These are phyloP conservation scores for Cryptosporidium parvum DNA, from an alignment of 169 alveolate genomes.

Conservation along the genomic window DNA sequence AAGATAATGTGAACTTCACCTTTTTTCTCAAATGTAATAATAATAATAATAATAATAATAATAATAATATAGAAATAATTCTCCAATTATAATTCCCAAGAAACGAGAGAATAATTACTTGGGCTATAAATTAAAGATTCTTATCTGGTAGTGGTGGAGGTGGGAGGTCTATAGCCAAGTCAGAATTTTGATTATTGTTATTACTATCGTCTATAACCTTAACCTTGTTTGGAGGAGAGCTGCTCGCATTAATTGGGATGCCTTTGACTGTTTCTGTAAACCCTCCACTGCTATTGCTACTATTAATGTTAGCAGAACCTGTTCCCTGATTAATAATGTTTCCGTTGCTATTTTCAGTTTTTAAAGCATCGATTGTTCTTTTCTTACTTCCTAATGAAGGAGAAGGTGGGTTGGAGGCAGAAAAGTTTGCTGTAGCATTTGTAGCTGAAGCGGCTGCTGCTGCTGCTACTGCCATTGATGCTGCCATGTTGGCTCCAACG, in stretches of 20 bases:
- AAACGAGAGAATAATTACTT: not conserved
- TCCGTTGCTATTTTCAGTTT: constrained; percentile 18
- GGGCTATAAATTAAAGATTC: not conserved
- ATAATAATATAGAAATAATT: no score
- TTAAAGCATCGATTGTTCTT: constrained; percentile 23
- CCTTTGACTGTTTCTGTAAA: not conserved
- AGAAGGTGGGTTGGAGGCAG: not conserved
- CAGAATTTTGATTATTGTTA: not conserved
- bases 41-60: no score
- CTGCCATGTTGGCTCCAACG: constrained; percentile 13
- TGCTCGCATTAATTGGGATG: not conserved
- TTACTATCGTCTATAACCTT: constrained; percentile 5
- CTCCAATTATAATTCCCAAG: not conserved
- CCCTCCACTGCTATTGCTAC: not conserved
- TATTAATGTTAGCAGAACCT: constrained; percentile 1
- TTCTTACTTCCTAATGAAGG: not conserved
- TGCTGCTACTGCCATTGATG: not conserved
- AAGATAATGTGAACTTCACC: no score
- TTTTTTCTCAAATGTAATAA: no score
- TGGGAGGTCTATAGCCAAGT: not conserved
- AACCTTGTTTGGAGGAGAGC: constrained; percentile 53
- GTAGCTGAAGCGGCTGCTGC: constrained; percentile 38
- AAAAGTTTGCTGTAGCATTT: not conserved
- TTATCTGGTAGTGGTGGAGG: not conserved
- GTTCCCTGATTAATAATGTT: constrained; percentile 1